Percentiles rank a stretch among this genome's conserved stretches.
Conservation (phyloP, 2,329 filamentous ascomycete genomes). For the Colletotrichum godetiae region DNA sequence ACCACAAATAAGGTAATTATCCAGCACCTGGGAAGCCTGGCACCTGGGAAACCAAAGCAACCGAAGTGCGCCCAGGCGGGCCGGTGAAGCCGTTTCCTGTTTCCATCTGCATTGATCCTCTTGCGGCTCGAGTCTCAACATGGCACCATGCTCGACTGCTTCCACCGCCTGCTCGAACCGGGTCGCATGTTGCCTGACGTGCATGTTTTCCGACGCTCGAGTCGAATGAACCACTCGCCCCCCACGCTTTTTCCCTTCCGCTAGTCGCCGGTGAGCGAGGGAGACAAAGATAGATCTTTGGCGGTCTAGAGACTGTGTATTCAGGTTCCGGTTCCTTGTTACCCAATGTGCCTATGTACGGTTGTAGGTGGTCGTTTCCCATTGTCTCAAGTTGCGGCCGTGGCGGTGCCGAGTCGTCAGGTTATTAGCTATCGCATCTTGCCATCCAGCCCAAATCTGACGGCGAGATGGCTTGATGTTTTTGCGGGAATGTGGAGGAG, state of each 20-base stretch:
- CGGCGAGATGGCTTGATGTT: conserved; percentile 28
- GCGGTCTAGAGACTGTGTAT: background rate
- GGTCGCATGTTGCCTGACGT: conserved; percentile 23
- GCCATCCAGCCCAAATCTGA: conserved; percentile 22
- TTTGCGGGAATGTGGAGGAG: conserved; percentile 14
- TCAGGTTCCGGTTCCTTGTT: background rate
- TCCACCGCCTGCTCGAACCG: conserved; percentile 29
- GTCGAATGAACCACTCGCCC: background rate
- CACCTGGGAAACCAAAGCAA: background rate
- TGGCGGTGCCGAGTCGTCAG: conserved; percentile 27
- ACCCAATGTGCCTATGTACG: background rate
- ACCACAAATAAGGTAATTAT: too few species aligned
- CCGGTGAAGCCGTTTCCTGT: conserved; percentile 27
- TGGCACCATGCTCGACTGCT: conserved; percentile 30
- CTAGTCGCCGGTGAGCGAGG: conserved; percentile 24
- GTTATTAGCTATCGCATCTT: conserved; percentile 29
- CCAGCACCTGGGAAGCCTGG: background rate
- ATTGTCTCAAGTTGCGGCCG: conserved; percentile 17
- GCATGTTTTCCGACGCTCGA: background rate
- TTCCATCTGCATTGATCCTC: conserved; percentile 26
- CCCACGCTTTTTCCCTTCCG: conserved; percentile 11
- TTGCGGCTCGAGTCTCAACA: conserved; percentile 26
- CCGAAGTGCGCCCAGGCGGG: conserved; percentile 11
- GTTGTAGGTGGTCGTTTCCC: background rate
- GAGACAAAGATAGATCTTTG: background rate